Evolutionary conservation across 177 flowering plant genomes (phyloP).

Genomic region (Telopea speciosissima): DNA sequence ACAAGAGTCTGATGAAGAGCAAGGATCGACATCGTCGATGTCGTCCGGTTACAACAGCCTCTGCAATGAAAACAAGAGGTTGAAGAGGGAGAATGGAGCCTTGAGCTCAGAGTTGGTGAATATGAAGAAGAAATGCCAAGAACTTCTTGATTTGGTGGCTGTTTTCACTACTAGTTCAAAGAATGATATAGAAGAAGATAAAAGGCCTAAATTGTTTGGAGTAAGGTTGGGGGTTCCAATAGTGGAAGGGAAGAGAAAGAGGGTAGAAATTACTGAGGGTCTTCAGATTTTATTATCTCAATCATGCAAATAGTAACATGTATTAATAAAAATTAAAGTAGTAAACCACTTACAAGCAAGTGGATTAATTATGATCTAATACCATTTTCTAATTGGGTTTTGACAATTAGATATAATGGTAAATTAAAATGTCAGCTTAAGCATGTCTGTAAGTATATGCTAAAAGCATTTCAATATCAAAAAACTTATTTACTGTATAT

Average conservation of each 20-base stretch:
- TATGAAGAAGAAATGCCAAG: slow-evolving; percentile 63
- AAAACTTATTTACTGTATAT: too few relatives aligned
- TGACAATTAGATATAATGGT: too few relatives aligned
- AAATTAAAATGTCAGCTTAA: too few relatives aligned
- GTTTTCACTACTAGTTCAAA: slow-evolving; percentile 21
- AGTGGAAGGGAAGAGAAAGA: slow-evolving; percentile 35
- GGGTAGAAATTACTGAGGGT: slow-evolving; percentile 22
- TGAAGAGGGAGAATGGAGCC: slow-evolving; percentile 55
- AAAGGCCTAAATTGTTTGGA: slow-evolving; percentile 61
- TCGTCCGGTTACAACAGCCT: slow-evolving; percentile 11
- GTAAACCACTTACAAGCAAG: background rate
- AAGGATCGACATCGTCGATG: background rate
- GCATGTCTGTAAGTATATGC: too few relatives aligned
- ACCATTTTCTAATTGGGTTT: background rate
- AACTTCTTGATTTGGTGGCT: slow-evolving; percentile 54
- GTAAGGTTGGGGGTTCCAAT: slow-evolving; percentile 49
- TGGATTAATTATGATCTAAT: background rate
- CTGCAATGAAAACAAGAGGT: slow-evolving; percentile 57
- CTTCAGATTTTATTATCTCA: slow-evolving; percentile 34
- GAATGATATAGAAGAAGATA: slow-evolving; percentile 18
- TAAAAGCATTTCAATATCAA: too few relatives aligned
- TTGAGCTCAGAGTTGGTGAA: slow-evolving; percentile 42
- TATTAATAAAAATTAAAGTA: too few relatives aligned
- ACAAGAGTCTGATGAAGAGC: background rate
- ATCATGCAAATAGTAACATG: slow-evolving; percentile 19